Conservation (phyloP, 345 rosid species). For the Linum usitatissimum region DNA sequence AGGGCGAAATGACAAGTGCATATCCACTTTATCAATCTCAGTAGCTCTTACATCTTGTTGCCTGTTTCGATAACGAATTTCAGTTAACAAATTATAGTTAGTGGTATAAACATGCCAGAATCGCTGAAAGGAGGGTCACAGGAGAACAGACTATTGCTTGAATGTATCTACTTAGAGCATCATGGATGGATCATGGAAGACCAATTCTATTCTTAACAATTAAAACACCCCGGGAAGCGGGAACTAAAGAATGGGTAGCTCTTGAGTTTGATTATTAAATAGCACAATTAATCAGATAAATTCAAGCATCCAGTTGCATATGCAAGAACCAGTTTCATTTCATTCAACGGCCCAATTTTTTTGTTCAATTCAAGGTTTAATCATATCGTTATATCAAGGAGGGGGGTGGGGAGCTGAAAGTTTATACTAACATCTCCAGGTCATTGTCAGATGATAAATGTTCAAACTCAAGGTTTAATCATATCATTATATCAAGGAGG, state of each 20-base stretch:
- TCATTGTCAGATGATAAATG: not conserved
- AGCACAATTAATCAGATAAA: too few species aligned
- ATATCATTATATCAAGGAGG: not conserved
- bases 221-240: too few species aligned
- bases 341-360: too few species aligned
- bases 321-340: too few species aligned
- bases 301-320: too few species aligned
- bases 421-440: not conserved
- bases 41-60: slow-evolving; percentile 92
- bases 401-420: not conserved
- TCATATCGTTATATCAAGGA: too few species aligned
- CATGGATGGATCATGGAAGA: not conserved
- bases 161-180: not conserved
- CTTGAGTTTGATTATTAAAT: too few species aligned
- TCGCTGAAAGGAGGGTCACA: not conserved
- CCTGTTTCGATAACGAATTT: slow-evolving; percentile 29
- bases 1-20: slow-evolving; percentile 68
- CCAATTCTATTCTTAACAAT: not conserved
- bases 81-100: not conserved
- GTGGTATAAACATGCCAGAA: not conserved
- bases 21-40: slow-evolving; percentile 86
- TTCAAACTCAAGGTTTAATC: too few species aligned
- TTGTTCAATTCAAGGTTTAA: too few species aligned
- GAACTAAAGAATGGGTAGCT: too few species aligned
- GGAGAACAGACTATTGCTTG: not conserved